Conservation (phyloP, 2,329 filamentous ascomycete species). For the Colletotrichum kahawae region DNA sequence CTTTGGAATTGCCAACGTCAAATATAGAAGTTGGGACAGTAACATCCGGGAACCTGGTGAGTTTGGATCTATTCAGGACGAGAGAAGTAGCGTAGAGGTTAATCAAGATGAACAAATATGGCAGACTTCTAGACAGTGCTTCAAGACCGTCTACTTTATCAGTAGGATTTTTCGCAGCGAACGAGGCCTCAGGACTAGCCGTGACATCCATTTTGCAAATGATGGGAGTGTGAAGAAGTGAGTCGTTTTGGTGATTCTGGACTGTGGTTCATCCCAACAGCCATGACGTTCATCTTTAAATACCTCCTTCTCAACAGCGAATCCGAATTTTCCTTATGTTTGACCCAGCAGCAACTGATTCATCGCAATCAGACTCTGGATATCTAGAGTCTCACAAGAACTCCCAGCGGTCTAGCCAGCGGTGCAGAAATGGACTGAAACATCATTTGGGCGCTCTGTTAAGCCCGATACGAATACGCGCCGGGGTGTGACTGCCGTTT, state of each 20-base stretch:
- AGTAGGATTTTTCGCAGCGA: not conserved
- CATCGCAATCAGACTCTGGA: not conserved
- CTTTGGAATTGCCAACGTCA: rapidly evolving
- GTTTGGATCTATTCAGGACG: not conserved
- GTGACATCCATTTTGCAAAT: not conserved
- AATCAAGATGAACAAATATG: not conserved
- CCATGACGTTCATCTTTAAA: not conserved
- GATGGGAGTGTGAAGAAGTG: rapidly evolving
- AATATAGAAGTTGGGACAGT: not conserved
- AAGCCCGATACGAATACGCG: not conserved
- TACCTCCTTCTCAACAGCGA: not conserved
- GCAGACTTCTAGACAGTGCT: not conserved
- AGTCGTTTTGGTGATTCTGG: not conserved
- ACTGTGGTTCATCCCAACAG: not conserved
- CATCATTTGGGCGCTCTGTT: not conserved
- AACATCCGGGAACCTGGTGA: not conserved
- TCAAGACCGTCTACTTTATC: not conserved
- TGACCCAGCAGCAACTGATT: rapidly evolving
- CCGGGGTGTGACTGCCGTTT: not conserved
- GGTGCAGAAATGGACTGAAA: not conserved
- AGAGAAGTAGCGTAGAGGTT: not conserved
- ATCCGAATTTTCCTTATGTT: not conserved
- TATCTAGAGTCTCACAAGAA: not conserved
- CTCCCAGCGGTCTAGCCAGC: not conserved
- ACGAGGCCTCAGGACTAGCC: not conserved